Evolutionary conservation across 2,329 filamentous ascomycete genomes (phyloP), one percentile per base, ranked within the genome.

Genomic region (Aspergillus tamarii): DNA sequence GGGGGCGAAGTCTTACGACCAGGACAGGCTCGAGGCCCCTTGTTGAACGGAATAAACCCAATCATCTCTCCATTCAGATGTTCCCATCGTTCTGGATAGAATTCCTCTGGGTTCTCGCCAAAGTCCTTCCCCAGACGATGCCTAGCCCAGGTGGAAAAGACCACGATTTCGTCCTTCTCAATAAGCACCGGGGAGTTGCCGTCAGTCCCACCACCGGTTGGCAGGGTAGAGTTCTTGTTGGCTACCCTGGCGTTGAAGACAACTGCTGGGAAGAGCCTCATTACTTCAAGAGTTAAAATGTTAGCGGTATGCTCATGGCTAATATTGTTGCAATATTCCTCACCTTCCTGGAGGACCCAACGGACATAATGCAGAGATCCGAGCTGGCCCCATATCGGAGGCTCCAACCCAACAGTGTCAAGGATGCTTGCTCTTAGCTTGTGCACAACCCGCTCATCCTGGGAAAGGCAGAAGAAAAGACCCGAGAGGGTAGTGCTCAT

Each of bases 31-130:
- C 80, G 70, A 1, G 81, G 79, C 0, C 80, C 81, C 12, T 78
- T 78, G 46, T 80, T 80, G 56, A 83, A 83, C 1, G 81, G 81
- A 21, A 81, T 74, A 64, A 79, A 83, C 10, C 78, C 76, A 75
- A 77, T 80, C 16, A 78, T 75, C 1, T 64, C 63, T 57, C 34
- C 64, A 53, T 21, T 62, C n/a, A 53, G 48, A 2, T 43, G n/a
- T 59, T 73, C 73, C 76, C 75, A 78, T 57, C 76, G 65, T 62
- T 78, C 74, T 0, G 75, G 76, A 43, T 68, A 66, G 52, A 75
- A 78, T 7, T 69, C 65, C 8, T 69, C 61, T 0, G 74, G 70
- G 52, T 75, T 66, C 5, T 63, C 50, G 2, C 74, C 74, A 28
- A 69, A 77, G 50, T 72, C 62, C 26, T 74, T 66, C 52, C 67